Conservation (phyloP, 208 protist genomes). For the Wallacemonas collosoma region DNA sequence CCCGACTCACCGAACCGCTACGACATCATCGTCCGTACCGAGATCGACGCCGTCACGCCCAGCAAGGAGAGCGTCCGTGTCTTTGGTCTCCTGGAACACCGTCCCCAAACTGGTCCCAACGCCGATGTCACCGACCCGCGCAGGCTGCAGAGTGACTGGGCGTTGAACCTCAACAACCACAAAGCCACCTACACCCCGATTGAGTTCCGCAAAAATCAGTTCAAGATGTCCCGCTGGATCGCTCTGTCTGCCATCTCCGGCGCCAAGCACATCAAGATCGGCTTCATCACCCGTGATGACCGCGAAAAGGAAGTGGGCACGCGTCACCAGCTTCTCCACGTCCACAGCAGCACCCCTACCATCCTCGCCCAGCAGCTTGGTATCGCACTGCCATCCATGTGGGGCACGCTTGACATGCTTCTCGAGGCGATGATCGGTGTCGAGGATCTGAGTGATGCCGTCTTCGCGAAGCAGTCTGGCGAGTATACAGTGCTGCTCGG, state of each 20-base stretch:
- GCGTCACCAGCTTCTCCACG: constrained; percentile 60
- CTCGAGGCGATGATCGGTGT: constrained; percentile 63
- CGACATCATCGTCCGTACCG: constrained; percentile 86
- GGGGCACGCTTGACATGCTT: constrained; percentile 76
- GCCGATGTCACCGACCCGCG: constrained; percentile 35
- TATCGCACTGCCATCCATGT: constrained; percentile 74
- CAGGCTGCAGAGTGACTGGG: constrained; percentile 45
- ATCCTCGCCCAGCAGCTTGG: constrained; percentile 67
- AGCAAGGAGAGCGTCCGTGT: constrained; percentile 57
- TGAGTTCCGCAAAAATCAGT: constrained; percentile 65
- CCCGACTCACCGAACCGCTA: constrained; percentile 64
- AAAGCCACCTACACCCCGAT: constrained; percentile 50
- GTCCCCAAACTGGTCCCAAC: constrained; percentile 23
- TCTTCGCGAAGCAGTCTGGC: constrained; percentile 68
- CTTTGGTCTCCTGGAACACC: constrained; percentile 86
- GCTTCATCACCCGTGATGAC: constrained; percentile 60
- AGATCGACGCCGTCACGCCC: constrained; percentile 70
- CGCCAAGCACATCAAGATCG: constrained; percentile 80
- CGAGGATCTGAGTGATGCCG: constrained; percentile 39
- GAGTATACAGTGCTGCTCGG: constrained; percentile 34
- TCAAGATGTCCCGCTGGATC: constrained; percentile 89
- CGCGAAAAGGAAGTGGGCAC: constrained; percentile 36
- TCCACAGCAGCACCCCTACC: constrained; percentile 57
- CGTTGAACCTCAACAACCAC: constrained; percentile 51
- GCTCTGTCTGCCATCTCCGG: constrained; percentile 76